phyloP scores from a whole-genome alignment of 768 basidiomycete species.

The Xerocomellus dryophilus region DNA sequence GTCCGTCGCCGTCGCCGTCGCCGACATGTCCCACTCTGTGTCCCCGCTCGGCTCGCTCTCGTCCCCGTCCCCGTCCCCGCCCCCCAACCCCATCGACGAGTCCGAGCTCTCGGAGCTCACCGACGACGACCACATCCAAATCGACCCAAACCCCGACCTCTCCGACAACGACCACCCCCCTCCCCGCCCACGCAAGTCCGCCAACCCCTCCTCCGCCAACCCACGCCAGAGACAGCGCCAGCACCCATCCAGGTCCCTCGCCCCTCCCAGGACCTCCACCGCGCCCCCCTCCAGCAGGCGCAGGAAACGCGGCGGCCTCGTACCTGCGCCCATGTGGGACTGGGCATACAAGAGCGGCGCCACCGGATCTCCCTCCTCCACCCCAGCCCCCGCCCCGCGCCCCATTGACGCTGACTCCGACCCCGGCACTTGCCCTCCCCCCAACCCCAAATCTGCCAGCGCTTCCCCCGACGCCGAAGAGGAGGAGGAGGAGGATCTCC shows the following conservation, averaged over 20 bases:
- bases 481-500: conserved; percentile 42
- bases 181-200: conserved; percentile 15
- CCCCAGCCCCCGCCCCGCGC: conserved; percentile 5
- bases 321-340: conserved; percentile 82
- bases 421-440: not conserved
- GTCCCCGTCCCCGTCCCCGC: conserved; percentile 65
- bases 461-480: conserved; percentile 34
- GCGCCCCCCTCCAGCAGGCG: conserved; percentile 28
- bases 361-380: conserved; percentile 18
- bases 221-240: conserved; percentile 12
- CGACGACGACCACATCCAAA: conserved; percentile 60
- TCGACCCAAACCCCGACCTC: conserved; percentile 27
- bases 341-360: conserved; percentile 69
- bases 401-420: not conserved
- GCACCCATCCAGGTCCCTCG: not conserved
- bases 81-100: conserved; percentile 42
- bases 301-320: conserved; percentile 62
- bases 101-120: conserved; percentile 84
- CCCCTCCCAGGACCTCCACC: not conserved
- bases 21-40: conserved; percentile 24
- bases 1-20: not conserved
- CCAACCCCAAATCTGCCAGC: conserved; percentile 5
- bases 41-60: conserved; percentile 58
- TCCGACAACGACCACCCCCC: conserved; percentile 25
- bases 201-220: not conserved